phyloP scores from a whole-genome alignment of 441 rosid species.

The Gossypium laxum region DNA sequence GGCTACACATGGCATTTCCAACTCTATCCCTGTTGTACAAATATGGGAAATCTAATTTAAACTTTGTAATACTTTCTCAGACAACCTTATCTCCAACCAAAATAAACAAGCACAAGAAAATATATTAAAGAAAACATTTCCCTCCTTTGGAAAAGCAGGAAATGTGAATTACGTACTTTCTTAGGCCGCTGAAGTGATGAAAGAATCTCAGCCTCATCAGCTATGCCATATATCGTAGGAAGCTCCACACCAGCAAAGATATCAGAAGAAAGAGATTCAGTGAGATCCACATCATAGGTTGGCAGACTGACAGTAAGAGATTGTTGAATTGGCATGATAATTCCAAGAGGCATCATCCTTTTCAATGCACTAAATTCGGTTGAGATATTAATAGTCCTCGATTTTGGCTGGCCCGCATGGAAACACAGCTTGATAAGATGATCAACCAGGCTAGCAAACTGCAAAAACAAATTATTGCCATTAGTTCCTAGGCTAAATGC shows the following conservation, averaged over 20 bases:
- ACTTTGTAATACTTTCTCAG: neutral
- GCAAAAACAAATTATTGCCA: conserved; percentile 69
- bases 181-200: conserved; percentile 96
- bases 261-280: conserved; percentile 47
- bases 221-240: conserved; percentile 81
- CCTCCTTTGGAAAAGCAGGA: conserved; percentile 5
- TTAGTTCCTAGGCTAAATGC: conserved; percentile 64
- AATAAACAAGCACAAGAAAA: neutral
- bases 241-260: conserved; percentile 71
- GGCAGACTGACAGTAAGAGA: conserved; percentile 88
- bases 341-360: conserved; percentile 93
- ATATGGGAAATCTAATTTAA: neutral
- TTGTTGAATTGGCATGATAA: conserved; percentile 88
- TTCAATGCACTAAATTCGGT: conserved; percentile 97
- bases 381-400: conserved; percentile 74
- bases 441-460: conserved; percentile 84
- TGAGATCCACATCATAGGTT: conserved; percentile 39
- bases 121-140: neutral
- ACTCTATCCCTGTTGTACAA: neutral
- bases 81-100: neutral
- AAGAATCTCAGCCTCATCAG: conserved; percentile 98
- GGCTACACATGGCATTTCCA: neutral
- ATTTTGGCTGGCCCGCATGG: conserved; percentile 80
- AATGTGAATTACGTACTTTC: conserved; percentile 40
- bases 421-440: conserved; percentile 86